phyloP scores from a whole-genome alignment of 2,329 filamentous ascomycete species.

The Sporothrix luriei region DNA sequence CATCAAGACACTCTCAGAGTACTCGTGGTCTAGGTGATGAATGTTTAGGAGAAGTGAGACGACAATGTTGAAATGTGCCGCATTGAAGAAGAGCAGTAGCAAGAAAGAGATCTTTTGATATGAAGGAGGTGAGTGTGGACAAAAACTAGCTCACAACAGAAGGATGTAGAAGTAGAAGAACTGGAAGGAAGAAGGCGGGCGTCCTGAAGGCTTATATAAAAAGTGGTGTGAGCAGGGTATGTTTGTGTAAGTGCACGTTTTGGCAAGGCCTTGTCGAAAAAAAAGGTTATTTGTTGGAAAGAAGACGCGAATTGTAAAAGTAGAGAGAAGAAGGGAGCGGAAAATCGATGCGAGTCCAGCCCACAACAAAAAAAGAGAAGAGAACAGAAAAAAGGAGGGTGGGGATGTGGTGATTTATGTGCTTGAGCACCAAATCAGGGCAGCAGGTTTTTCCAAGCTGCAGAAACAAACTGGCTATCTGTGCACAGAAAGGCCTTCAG shows the following conservation, averaged over 20 bases:
- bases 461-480: not conserved
- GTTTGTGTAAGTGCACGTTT: constrained; percentile 29
- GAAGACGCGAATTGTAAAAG: constrained; percentile 7
- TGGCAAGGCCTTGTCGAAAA: constrained; percentile 4
- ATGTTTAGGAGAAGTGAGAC: constrained; percentile 19
- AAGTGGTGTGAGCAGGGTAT: constrained; percentile 12
- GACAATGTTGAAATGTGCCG: constrained; percentile 23
- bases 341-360: constrained; percentile 35
- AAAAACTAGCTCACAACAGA: constrained; percentile 15
- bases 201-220: constrained; percentile 24
- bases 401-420: constrained; percentile 30
- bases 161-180: not conserved
- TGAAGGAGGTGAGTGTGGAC: not conserved
- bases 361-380: constrained; percentile 28
- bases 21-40: constrained; percentile 1
- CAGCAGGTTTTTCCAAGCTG: constrained; percentile 10
- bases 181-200: constrained; percentile 18
- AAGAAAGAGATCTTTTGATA: not conserved
- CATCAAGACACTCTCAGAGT: constrained; percentile 12
- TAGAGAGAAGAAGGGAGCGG: constrained; percentile 16
- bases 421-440: constrained; percentile 25
- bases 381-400: constrained; percentile 22
- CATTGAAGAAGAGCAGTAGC: constrained; percentile 29
- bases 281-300: constrained; percentile 4
- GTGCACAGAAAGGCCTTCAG: constrained; percentile 6